These are phyloP conservation scores for Ceratobasidium sp. DNA, from an alignment of 1,284 basidiomycete genomes.

Conservation along the genomic window DNA sequence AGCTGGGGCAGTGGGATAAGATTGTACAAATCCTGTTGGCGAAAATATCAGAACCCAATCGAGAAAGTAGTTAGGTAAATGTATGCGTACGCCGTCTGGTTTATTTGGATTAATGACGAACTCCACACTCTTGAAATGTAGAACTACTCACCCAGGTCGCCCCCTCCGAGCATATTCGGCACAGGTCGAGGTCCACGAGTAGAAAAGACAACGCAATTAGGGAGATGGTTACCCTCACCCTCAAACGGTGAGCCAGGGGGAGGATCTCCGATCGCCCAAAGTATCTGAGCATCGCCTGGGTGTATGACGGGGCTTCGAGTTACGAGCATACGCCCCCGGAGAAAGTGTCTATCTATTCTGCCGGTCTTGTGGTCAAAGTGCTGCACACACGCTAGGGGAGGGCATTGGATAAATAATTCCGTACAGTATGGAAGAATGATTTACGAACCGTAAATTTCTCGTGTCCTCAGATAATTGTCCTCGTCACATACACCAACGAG, in stretches of 20 bases:
- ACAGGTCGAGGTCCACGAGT: slow-evolving; percentile 42
- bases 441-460: slow-evolving; percentile 45
- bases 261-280: slow-evolving; percentile 44
- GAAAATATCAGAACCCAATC: neutral
- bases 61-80: neutral
- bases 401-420: neutral
- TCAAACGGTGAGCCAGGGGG: slow-evolving; percentile 43
- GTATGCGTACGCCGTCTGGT: slow-evolving; percentile 34
- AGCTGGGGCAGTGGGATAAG: slow-evolving; percentile 41
- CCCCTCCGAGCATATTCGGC: slow-evolving; percentile 45
- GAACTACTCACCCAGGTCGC: slow-evolving; percentile 44
- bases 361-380: slow-evolving; percentile 30
- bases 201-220: slow-evolving; percentile 45
- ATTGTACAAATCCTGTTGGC: slow-evolving; percentile 44
- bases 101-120: too few species aligned
- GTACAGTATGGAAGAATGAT: neutral
- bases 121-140: too few species aligned
- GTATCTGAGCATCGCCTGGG: slow-evolving; percentile 45
- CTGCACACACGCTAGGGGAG: slow-evolving; percentile 42
- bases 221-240: slow-evolving; percentile 38
- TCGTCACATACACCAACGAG: slow-evolving; percentile 66
- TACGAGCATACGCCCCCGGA: slow-evolving; percentile 42
- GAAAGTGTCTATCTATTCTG: neutral
- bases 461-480: slow-evolving; percentile 41
- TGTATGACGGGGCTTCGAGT: slow-evolving; percentile 45